Conservation (phyloP, 2,329 filamentous ascomycete genomes). For the Fusarium dlaminii region DNA sequence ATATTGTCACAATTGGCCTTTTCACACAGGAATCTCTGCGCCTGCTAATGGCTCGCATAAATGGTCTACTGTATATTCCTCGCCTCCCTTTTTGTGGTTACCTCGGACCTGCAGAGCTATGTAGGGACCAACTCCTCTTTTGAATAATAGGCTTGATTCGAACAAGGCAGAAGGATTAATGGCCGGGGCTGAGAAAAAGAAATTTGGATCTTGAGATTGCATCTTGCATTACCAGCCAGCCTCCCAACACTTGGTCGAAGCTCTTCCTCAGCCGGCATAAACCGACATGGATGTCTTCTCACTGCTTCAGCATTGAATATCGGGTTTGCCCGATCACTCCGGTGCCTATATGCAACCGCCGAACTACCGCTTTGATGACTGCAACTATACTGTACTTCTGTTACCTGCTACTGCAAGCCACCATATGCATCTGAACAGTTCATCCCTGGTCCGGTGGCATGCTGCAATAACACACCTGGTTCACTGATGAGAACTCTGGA, state of each 20-base stretch:
- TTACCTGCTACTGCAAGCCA: constrained; percentile 40
- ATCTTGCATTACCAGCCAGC: constrained; percentile 18
- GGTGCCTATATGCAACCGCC: constrained; percentile 3
- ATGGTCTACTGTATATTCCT: not conserved
- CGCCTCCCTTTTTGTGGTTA: constrained; percentile 21
- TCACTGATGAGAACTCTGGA: not conserved
- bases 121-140: constrained; percentile 22
- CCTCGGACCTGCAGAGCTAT: constrained; percentile 28
- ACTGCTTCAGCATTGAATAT: not conserved
- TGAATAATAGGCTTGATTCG: not conserved
- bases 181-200: constrained; percentile 9
- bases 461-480: constrained; percentile 16
- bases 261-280: constrained; percentile 23
- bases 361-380: constrained; percentile 12
- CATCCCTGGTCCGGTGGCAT: constrained; percentile 18
- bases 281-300: constrained; percentile 8
- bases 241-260: constrained; percentile 12
- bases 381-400: not conserved
- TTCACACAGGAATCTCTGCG: not conserved
- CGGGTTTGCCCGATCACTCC: constrained; percentile 21
- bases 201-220: constrained; percentile 26
- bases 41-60: constrained; percentile 35
- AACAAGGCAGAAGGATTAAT: not conserved
- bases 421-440: constrained; percentile 3
- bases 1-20: not conserved